A percentile compares a stretch with the other conserved stretches of the same genome.
phyloP scores from a whole-genome alignment of 805 yeast genomes.

The Lipomyces orientalis region DNA sequence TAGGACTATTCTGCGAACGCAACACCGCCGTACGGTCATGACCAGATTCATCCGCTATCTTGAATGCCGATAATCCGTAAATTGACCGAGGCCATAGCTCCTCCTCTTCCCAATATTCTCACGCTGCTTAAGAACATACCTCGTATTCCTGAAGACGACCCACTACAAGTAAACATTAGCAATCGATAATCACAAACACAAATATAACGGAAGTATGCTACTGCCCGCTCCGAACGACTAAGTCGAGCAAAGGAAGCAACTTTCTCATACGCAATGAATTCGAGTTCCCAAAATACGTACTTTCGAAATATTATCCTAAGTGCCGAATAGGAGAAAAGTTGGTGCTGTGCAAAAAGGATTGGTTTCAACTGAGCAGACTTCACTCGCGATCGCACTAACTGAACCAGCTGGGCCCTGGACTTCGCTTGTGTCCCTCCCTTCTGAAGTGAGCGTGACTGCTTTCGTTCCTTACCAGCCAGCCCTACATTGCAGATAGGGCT shows the following conservation, averaged over 20 bases:
- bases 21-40: not conserved
- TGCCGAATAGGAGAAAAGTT: not conserved
- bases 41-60: not conserved
- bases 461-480: too few relatives aligned
- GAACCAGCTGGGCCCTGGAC: too few relatives aligned
- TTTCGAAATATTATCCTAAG: not conserved
- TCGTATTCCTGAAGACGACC: constrained; percentile 39
- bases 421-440: too few relatives aligned
- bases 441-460: too few relatives aligned
- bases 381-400: too few relatives aligned
- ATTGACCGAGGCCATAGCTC: not conserved
- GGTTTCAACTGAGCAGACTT: not conserved
- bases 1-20: not conserved
- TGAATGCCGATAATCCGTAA: not conserved
- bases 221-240: not conserved
- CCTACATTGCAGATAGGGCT: too few relatives aligned
- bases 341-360: not conserved
- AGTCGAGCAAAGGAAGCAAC: not conserved
- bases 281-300: constrained; percentile 1
- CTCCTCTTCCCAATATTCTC: not conserved
- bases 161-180: constrained; percentile 24
- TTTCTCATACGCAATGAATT: not conserved
- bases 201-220: not conserved
- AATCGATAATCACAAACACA: not conserved
- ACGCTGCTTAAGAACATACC: constrained; percentile 16